phyloP scores from a whole-genome alignment of 2,329 filamentous ascomycete species.

The Curvularia sp. region DNA sequence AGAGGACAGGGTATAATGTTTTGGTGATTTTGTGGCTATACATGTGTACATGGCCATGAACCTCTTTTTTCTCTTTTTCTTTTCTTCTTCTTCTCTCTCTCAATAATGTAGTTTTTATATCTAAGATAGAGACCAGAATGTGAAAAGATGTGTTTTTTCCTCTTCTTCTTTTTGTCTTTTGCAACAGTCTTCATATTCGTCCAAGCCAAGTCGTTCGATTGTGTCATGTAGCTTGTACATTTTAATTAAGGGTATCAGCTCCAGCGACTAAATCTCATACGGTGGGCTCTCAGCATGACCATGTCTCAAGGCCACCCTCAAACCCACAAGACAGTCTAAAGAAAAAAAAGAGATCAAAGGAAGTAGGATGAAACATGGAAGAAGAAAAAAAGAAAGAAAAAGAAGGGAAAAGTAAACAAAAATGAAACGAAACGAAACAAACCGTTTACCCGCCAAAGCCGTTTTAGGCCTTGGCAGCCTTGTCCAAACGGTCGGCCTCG shows the following conservation, averaged over 20 bases:
- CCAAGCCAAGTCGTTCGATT: background rate
- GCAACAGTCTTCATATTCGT: background rate
- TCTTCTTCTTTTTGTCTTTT: background rate
- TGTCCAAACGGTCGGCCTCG: slow-evolving; percentile 30
- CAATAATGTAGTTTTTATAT: slow-evolving; percentile 18
- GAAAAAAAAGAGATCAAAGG: background rate
- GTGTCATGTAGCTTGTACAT: background rate
- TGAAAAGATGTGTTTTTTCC: background rate
- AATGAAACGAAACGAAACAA: background rate
- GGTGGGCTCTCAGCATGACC: background rate
- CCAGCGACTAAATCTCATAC: background rate
- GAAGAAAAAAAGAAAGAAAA: background rate
- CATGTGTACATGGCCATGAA: slow-evolving; percentile 9
- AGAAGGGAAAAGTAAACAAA: background rate
- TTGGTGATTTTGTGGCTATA: slow-evolving; percentile 5
- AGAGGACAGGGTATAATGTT: slow-evolving; percentile 4
- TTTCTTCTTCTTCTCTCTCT: background rate
- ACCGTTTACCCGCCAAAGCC: background rate
- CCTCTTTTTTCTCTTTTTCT: background rate
- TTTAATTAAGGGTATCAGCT: slow-evolving; percentile 1
- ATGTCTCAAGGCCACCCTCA: background rate
- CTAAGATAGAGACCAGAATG: slow-evolving; percentile 1
- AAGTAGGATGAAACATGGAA: background rate
- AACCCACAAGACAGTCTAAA: background rate
- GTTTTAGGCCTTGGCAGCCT: slow-evolving; percentile 11